phyloP scores from a whole-genome alignment of 2,329 filamentous ascomycete species.

The Alternaria atra region DNA sequence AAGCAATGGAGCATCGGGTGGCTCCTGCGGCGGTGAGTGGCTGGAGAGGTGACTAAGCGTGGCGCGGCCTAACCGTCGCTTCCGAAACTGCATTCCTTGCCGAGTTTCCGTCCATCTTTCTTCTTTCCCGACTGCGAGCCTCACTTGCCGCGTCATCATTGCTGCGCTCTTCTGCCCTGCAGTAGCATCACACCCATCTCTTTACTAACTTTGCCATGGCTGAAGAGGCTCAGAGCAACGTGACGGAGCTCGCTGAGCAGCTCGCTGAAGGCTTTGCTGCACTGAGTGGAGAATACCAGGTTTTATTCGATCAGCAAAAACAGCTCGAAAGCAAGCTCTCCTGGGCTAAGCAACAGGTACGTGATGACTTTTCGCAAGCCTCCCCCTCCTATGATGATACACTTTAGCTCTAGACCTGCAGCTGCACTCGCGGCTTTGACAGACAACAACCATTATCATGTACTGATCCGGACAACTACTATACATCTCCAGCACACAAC shows the following conservation, averaged over 20 bases:
- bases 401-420: constrained; percentile 64
- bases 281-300: constrained; percentile 58
- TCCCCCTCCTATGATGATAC: constrained; percentile 53
- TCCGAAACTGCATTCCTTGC: constrained; percentile 23
- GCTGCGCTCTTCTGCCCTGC: constrained; percentile 22
- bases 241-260: constrained; percentile 51
- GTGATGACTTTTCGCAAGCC: constrained; percentile 21
- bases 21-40: constrained; percentile 14
- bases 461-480: constrained; percentile 44
- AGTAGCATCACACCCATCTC: constrained; percentile 11
- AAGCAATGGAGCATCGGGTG: constrained; percentile 31
- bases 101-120: constrained; percentile 24
- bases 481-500: constrained; percentile 5
- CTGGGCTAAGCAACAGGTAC: constrained; percentile 60
- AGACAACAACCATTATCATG: constrained; percentile 56
- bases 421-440: constrained; percentile 55
- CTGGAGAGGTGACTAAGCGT: constrained; percentile 25
- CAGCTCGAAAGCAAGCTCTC: constrained; percentile 58
- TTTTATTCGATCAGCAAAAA: constrained; percentile 55
- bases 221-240: constrained; percentile 33
- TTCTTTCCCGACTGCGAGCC: constrained; percentile 25
- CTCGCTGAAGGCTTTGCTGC: constrained; percentile 59
- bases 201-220: constrained; percentile 35
- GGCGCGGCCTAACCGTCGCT: constrained; percentile 17
- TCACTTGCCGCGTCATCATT: constrained; percentile 37